Evolutionary conservation across 805 yeast species (phyloP).

Genomic region (Cephaloascus albidus): DNA sequence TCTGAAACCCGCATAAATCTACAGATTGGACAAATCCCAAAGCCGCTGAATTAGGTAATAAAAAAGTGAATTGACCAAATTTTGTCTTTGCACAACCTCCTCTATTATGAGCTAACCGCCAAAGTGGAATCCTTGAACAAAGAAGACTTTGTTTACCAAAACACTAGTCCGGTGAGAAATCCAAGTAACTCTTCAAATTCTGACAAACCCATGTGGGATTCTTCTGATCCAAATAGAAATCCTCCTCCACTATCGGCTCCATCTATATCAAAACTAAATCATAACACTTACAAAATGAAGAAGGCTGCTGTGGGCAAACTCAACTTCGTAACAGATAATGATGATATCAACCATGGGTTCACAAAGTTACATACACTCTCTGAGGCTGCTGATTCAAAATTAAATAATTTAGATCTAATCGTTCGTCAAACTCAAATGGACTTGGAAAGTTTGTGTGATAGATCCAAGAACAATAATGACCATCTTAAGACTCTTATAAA

Average conservation of each 20-base stretch:
- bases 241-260: constrained; percentile 27
- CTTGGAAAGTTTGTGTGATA: constrained; percentile 11
- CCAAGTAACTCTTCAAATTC: no score
- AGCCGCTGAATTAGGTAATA: no score
- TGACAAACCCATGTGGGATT: constrained; percentile 26
- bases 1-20: no score
- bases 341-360: background rate
- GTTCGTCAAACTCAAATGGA: constrained; percentile 16
- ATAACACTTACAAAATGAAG: background rate
- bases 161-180: constrained; percentile 12
- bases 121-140: background rate
- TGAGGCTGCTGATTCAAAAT: background rate
- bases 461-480: constrained; percentile 14
- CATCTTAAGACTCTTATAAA: constrained; percentile 13
- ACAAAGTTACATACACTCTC: background rate
- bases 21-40: no score
- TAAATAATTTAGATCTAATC: constrained; percentile 2
- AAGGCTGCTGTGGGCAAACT: background rate
- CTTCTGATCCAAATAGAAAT: constrained; percentile 25
- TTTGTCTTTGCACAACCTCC: no score
- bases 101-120: background rate
- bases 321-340: background rate
- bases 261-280: background rate
- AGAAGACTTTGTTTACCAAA: constrained; percentile 7
- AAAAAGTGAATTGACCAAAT: no score